phyloP scores from a whole-genome alignment of 306 rosid genomes.

The Arachis stenosperma region DNA sequence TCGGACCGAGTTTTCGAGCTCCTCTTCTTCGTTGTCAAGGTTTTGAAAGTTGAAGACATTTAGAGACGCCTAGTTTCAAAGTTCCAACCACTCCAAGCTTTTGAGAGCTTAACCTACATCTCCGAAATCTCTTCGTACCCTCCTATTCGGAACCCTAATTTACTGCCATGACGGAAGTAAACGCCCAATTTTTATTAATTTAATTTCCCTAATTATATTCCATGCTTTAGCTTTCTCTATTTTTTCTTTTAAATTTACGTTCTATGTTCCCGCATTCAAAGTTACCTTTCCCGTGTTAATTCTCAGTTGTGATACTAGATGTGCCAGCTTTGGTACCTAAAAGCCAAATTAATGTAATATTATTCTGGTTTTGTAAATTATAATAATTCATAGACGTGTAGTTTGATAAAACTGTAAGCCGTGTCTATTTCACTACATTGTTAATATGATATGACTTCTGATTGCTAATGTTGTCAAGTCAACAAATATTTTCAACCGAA shows the following conservation, averaged over 20 bases:
- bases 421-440: background rate
- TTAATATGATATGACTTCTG: no score
- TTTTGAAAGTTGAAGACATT: background rate
- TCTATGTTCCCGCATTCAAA: background rate
- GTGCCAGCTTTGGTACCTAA: conserved; percentile 2
- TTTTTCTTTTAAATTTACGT: background rate
- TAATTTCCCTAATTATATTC: background rate
- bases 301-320: background rate
- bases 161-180: conserved; percentile 80
- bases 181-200: background rate
- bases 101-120: background rate
- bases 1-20: background rate
- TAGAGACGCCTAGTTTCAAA: background rate
- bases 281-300: background rate
- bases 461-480: no score
- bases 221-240: background rate
- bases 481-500: no score
- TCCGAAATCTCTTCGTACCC: background rate
- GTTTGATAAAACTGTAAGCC: background rate
- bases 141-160: conserved; percentile 43
- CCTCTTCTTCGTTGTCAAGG: background rate
- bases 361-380: conserved; percentile 1
- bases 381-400: background rate
- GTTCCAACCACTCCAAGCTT: background rate
- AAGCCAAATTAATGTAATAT: background rate